Evolutionary conservation across 345 rosid genomes (phyloP), one percentile per base, ranked within the genome.

Genomic region (Gossypium mustelinum): DNA sequence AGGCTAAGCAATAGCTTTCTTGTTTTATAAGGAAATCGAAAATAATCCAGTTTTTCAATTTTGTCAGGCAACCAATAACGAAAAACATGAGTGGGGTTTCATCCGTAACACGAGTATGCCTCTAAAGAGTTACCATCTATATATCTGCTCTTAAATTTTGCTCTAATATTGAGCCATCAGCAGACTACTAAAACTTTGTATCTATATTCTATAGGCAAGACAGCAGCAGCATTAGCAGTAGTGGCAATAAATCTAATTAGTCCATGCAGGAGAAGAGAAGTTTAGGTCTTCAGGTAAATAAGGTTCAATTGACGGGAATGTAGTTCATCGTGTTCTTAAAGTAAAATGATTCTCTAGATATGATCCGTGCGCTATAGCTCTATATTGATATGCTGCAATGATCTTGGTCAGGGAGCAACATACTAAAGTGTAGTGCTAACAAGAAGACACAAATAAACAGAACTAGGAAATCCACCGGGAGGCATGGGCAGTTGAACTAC

Each of bases 401-500:
- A 8, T 29, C 11, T 70, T n/a, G 61, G 27, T 70, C 73, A 11
- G 27, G 25, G 5, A 12, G 48, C 61, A 70, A 52, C 9, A 70
- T 11, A 34, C 6, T 29, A 29, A n/a, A 54, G 45, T 43, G 43
- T 16, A 44, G 52, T 70, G 47, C 59, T 52, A 52, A 51, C 47
- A 54, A 52, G 16, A 52, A 69, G 24, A 70, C 25, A 51, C 24
- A 27, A 67, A 14, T 13, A 52, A 29, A 51, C 16, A 51, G 73
- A 70, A 51, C 1, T 27, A 70, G 9, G 44, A 43, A 72, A 47
- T 44, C 50, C 8, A 0, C 7, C 11, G 0, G 55, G 56, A 24
- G 56, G 71, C 14, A 45, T 5, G 41, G 55, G 20, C 61, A 47
- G 69, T 29, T 65, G 58, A 68, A 9, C 39, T 84, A 95, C 99